Base-by-base conservation (phyloP, 2,329 filamentous ascomycete species). In the Didymella sp. region DNA sequence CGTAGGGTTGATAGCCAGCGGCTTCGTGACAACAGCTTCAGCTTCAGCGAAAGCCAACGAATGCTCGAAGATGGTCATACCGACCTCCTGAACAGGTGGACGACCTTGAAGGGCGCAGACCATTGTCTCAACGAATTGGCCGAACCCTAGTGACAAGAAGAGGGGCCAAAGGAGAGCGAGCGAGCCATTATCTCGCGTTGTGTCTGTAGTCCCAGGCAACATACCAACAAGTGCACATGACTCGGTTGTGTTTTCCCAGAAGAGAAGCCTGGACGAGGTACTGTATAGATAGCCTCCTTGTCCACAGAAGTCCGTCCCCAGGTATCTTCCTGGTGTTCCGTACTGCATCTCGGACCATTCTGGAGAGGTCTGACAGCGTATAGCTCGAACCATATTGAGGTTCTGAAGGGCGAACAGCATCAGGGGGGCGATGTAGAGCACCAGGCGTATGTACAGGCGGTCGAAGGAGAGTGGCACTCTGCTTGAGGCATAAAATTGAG, bases 41-140 rank as follows among this genome's bases (percentile, higher is more conserved):
- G 94, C 94, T 76, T 99, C 95, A 11, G 94, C 92, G 78, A 98
- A 99, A 2, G 94, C 94, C 8, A 99, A 82, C 0, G 93, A 97
- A 71, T 97, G 93, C 73, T 99, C 95, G 69, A 98, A 96, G 2
- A 97, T 85, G 0, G 93, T 96, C 91, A 98, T 96, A 17, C 92
- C 93, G 1, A 92, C 96, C 77, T 98, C 95, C 0, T 91, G 89
- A 61, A 90, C 86, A 0, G 91, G 85, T 2, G 87, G 85, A 2
- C 90, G 87, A 28, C 94, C 94, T 74, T 96, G 92, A 6, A 98
- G 84, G 9, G 94, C 91, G 74, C 92, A 96, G 4, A 89, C 89
- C 9, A 98, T 79, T 0, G 91, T 95, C 76, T 98, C 95, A 19
- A 96, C 79, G 66, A 98, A 94, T 72, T 96, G 91, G 65, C 92